Evolutionary conservation across 371 early-diverging fungal species (phyloP).

Genomic region (Rhizopus stolonifer): DNA sequence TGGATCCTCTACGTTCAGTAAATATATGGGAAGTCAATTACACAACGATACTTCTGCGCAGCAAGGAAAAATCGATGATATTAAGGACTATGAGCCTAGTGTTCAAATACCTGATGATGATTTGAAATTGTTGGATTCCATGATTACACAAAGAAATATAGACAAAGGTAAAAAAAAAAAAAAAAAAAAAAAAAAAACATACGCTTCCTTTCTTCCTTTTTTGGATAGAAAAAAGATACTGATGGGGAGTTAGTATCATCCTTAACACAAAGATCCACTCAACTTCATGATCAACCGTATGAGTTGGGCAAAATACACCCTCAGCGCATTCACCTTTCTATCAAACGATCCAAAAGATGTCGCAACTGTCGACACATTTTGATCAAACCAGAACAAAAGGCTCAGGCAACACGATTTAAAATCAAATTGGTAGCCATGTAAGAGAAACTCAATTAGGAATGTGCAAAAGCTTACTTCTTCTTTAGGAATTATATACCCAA

Average conservation of each 20-base stretch:
- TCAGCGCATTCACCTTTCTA: constrained; percentile 84
- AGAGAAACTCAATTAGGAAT: too few species aligned
- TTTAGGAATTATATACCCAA: constrained; percentile 73
- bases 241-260: constrained; percentile 52
- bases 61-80: constrained; percentile 50
- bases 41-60: constrained; percentile 22
- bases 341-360: constrained; percentile 86
- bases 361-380: constrained; percentile 84
- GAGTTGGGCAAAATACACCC: constrained; percentile 63
- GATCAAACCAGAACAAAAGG: constrained; percentile 90
- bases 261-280: constrained; percentile 65
- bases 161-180: constrained; percentile 29
- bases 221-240: too few species aligned
- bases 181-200: constrained; percentile 4
- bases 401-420: constrained; percentile 82
- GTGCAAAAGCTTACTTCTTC: too few species aligned
- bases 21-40: constrained; percentile 33
- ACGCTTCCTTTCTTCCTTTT: too few species aligned
- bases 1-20: constrained; percentile 38
- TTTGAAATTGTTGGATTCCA: constrained; percentile 41
- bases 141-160: constrained; percentile 48
- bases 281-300: constrained; percentile 70
- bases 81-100: constrained; percentile 48
- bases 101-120: constrained; percentile 52
- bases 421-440: constrained; percentile 85